phyloP scores from a whole-genome alignment of 768 basidiomycete species.

The Paxillus rubicundulus region DNA sequence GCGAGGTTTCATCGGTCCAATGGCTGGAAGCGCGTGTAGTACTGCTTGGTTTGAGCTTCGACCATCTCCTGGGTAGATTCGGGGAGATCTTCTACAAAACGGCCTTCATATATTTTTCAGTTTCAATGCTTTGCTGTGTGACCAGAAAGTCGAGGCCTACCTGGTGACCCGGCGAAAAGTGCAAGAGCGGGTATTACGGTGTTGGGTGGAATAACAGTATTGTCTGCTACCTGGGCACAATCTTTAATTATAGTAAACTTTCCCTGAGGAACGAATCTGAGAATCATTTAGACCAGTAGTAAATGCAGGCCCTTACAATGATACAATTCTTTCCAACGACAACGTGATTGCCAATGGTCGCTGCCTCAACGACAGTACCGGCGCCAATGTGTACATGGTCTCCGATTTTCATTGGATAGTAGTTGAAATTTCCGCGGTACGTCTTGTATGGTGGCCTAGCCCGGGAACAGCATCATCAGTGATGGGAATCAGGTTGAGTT shows the following conservation, averaged over 20 bases:
- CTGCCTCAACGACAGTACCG: conserved; percentile 88
- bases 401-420: conserved; percentile 96
- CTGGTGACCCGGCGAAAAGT: conserved; percentile 86
- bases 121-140: neutral
- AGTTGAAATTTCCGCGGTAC: conserved; percentile 89
- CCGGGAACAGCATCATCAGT: neutral
- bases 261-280: conserved; percentile 50
- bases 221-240: conserved; percentile 86
- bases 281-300: conserved; percentile 1
- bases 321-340: conserved; percentile 95
- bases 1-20: conserved; percentile 35
- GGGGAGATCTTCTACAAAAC: conserved; percentile 79
- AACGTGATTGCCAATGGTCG: conserved; percentile 90
- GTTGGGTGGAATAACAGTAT: conserved; percentile 85
- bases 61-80: conserved; percentile 94
- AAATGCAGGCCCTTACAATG: conserved; percentile 55
- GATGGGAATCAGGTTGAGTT: neutral
- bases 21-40: conserved; percentile 81
- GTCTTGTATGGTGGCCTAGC: conserved; percentile 83
- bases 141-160: conserved; percentile 38
- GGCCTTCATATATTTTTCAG: conserved; percentile 47
- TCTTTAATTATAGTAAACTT: conserved; percentile 98
- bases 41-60: conserved; percentile 80
- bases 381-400: conserved; percentile 94
- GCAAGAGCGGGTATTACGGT: conserved; percentile 90